A percentile compares a stretch with the other conserved stretches of the same genome.
These are phyloP conservation scores for Gracilariopsis chorda DNA, from an alignment of 23 red algal species.

Conservation along the genomic window DNA sequence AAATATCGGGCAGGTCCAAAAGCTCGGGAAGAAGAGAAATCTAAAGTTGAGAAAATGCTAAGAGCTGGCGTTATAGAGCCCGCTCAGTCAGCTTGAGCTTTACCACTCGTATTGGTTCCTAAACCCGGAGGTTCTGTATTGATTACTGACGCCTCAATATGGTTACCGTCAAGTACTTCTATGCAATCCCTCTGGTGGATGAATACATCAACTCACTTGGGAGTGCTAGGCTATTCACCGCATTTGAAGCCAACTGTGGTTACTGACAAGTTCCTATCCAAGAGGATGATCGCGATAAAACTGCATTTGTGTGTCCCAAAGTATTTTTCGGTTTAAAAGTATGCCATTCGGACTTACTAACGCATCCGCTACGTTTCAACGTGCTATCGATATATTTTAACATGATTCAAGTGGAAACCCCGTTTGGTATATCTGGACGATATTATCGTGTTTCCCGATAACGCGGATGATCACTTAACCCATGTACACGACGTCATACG, in stretches of 20 bases:
- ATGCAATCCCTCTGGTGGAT: slow-evolving; percentile 16
- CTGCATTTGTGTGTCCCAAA: background rate
- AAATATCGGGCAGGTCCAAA: background rate
- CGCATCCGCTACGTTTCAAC: too few relatives aligned
- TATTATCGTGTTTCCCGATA: too few relatives aligned
- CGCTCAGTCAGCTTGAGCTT: background rate
- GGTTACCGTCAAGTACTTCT: slow-evolving; percentile 2
- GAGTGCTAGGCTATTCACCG: background rate
- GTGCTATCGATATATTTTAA: too few relatives aligned
- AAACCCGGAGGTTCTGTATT: background rate
- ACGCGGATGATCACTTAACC: too few relatives aligned
- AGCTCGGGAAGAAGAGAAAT: background rate
- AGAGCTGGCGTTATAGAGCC: background rate
- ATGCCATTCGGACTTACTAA: background rate
- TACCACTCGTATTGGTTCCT: background rate
- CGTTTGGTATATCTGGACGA: too few relatives aligned
- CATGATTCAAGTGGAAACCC: too few relatives aligned
- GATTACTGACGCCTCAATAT: background rate
- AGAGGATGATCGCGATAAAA: background rate
- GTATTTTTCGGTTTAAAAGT: background rate
- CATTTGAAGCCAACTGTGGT: background rate
- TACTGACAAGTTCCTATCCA: background rate
- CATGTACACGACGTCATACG: too few relatives aligned
- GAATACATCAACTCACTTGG: slow-evolving; percentile 10
- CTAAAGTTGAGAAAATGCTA: background rate